phyloP scores from a whole-genome alignment of 495 filamentous ascomycete genomes.

The Parmelia sp. region DNA sequence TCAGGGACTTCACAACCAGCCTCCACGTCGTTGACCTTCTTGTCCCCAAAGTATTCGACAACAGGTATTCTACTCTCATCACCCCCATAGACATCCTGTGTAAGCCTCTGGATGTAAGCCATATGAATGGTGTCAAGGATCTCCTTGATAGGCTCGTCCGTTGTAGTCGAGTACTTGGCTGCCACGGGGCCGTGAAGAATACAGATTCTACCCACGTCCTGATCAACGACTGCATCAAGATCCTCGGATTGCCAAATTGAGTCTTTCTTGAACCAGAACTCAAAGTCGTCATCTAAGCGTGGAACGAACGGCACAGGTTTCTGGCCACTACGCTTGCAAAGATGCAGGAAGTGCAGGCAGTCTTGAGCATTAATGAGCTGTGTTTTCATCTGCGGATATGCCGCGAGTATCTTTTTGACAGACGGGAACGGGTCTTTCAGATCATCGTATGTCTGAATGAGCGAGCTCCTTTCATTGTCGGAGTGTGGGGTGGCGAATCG shows the following conservation, averaged over 20 bases:
- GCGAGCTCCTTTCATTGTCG: too few species aligned
- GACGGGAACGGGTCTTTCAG: too few species aligned
- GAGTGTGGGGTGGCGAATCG: too few species aligned
- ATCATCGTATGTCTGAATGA: too few species aligned
- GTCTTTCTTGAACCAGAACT: slow-evolving; percentile 43
- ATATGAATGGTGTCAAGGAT: not conserved
- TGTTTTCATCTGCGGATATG: slow-evolving; percentile 21
- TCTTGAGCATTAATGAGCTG: slow-evolving; percentile 33
- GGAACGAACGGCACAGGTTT: slow-evolving; percentile 41
- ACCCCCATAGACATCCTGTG: too few species aligned
- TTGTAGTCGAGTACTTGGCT: slow-evolving; percentile 3
- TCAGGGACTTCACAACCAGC: too few species aligned
- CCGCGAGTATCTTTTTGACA: too few species aligned
- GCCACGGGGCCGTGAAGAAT: slow-evolving; percentile 41
- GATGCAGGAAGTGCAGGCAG: slow-evolving; percentile 30
- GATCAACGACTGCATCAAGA: slow-evolving; percentile 35
- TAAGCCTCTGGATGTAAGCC: not conserved
- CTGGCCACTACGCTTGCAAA: slow-evolving; percentile 28
- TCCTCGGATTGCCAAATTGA: slow-evolving; percentile 42
- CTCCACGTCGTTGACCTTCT: too few species aligned
- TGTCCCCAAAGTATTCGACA: too few species aligned
- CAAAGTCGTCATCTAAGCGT: slow-evolving; percentile 36
- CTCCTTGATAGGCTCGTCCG: slow-evolving; percentile 11
- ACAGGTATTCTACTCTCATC: too few species aligned
- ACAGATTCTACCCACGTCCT: slow-evolving; percentile 36